phyloP scores from a whole-genome alignment of 441 rosid species.

The Capsella rubella region DNA sequence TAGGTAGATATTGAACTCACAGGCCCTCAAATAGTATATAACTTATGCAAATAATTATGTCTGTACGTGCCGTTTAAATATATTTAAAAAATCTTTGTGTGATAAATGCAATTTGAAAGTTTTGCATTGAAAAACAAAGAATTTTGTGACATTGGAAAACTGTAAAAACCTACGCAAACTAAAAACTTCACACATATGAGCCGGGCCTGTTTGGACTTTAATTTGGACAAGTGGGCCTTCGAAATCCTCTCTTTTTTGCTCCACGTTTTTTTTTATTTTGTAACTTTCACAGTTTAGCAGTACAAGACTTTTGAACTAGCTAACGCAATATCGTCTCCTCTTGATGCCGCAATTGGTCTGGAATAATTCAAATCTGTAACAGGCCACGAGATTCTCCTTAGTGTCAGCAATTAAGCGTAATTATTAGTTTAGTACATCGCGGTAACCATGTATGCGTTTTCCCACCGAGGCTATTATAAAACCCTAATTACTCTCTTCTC shows the following conservation, averaged over 20 bases:
- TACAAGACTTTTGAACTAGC: not conserved
- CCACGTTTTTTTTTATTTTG: not conserved
- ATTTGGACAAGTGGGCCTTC: not conserved
- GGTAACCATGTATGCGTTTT: not conserved
- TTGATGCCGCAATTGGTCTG: too few relatives aligned
- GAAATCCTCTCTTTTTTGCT: too few relatives aligned
- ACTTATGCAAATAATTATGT: not conserved
- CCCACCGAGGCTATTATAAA: not conserved
- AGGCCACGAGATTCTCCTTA: too few relatives aligned
- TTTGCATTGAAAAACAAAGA: too few relatives aligned
- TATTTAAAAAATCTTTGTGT: not conserved
- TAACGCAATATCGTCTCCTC: too few relatives aligned
- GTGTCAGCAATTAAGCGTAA: not conserved
- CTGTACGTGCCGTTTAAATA: not conserved
- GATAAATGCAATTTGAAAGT: too few relatives aligned
- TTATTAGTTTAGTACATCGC: not conserved
- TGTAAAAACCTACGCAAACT: too few relatives aligned
- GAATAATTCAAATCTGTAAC: too few relatives aligned
- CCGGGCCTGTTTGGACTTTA: not conserved
- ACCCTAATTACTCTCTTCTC: too few relatives aligned
- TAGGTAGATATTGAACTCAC: too few relatives aligned
- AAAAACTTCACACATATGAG: not conserved
- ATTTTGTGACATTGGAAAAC: too few relatives aligned
- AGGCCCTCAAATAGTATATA: not conserved
- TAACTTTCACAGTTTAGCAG: not conserved